These are phyloP conservation scores for Termitomyces titanicus DNA, from an alignment of 768 basidiomycete genomes.

Conservation along the genomic window DNA sequence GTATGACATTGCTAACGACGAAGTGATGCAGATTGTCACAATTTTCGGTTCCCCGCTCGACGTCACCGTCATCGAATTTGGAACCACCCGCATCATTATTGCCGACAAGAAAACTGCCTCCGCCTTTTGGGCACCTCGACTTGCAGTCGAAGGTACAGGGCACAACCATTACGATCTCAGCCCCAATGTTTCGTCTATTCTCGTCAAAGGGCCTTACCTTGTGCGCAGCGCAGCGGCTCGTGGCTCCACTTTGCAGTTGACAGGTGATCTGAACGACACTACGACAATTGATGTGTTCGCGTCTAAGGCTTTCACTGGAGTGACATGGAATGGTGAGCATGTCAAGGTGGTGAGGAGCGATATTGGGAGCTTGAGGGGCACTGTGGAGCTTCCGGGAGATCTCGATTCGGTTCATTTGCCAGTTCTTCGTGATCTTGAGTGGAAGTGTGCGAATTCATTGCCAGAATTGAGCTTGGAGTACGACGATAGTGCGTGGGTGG, in stretches of 20 bases:
- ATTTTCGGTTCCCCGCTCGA: conserved; percentile 41
- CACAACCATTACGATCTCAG: conserved; percentile 25
- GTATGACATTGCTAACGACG: background rate
- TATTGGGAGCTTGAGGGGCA: conserved; percentile 29
- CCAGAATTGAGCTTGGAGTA: conserved; percentile 54
- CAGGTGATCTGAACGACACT: conserved; percentile 54
- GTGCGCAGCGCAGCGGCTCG: conserved; percentile 25
- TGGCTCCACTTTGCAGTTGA: conserved; percentile 22
- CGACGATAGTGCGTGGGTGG: conserved; percentile 54
- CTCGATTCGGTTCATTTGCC: conserved; percentile 30
- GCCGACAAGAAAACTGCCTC: conserved; percentile 56
- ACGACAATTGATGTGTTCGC: conserved; percentile 54
- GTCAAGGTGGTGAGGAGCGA: conserved; percentile 28
- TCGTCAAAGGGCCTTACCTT: conserved; percentile 32
- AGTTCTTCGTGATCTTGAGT: conserved; percentile 35
- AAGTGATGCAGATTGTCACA: conserved; percentile 29
- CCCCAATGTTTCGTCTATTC: conserved; percentile 24
- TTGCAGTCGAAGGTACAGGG: conserved; percentile 23
- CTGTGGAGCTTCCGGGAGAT: conserved; percentile 32
- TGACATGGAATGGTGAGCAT: conserved; percentile 59
- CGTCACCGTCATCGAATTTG: conserved; percentile 37
- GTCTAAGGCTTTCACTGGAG: conserved; percentile 32
- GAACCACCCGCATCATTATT: conserved; percentile 46
- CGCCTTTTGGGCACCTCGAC: conserved; percentile 59
- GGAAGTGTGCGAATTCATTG: conserved; percentile 59